These are phyloP conservation scores for Rhodotorula sp. DNA, from an alignment of 1,284 basidiomycete species.

Conservation along the genomic window DNA sequence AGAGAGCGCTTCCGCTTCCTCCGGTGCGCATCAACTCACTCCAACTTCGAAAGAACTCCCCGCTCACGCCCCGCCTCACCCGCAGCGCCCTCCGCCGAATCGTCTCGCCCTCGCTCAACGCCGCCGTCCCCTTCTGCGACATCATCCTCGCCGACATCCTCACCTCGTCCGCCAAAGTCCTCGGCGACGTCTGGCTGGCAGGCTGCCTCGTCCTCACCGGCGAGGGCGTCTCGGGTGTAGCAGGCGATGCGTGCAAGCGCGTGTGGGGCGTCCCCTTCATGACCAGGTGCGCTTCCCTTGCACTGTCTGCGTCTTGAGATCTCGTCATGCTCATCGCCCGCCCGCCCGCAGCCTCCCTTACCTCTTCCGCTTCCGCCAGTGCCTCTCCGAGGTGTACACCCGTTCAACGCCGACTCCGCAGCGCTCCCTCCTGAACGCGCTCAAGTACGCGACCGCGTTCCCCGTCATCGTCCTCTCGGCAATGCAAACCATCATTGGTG, in stretches of 20 bases:
- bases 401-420: conserved; percentile 58
- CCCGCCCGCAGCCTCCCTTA: conserved; percentile 73
- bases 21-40: conserved; percentile 14
- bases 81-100: conserved; percentile 67
- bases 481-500: conserved; percentile 60
- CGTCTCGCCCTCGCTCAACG: conserved; percentile 64
- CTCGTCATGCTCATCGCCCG: not conserved
- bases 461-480: conserved; percentile 96
- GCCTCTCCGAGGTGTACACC: conserved; percentile 78
- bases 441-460: conserved; percentile 96
- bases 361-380: conserved; percentile 87
- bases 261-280: conserved; percentile 42
- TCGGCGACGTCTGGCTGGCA: conserved; percentile 91
- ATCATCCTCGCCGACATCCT: conserved; percentile 93
- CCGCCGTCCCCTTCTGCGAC: conserved; percentile 81
- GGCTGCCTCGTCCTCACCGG: conserved; percentile 66
- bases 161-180: conserved; percentile 94
- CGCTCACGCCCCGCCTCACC: conserved; percentile 48
- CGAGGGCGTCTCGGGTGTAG: not conserved
- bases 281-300: conserved; percentile 39
- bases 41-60: not conserved
- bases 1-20: conserved; percentile 42
- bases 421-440: conserved; percentile 84
- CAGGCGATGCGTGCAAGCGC: conserved; percentile 37
- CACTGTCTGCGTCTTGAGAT: rapidly evolving